phyloP scores from a whole-genome alignment of 169 alveolate species.

The Eimeria brunetti region DNA sequence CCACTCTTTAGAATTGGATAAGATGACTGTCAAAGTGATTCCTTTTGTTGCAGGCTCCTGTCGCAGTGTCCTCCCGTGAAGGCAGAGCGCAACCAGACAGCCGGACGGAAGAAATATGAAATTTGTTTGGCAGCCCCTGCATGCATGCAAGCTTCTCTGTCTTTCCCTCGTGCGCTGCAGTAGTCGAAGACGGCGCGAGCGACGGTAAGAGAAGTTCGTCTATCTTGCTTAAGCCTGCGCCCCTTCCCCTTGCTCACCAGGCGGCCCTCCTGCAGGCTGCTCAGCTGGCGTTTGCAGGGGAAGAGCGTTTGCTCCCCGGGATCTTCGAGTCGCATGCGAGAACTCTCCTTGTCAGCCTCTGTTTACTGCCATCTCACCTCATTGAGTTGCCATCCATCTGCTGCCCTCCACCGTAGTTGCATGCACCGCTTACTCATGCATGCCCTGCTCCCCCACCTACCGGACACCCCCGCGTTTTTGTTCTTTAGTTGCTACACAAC shows the following conservation, averaged over 20 bases:
- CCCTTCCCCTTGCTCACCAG: slow-evolving; percentile 7
- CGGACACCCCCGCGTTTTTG: too few species aligned
- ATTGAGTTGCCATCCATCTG: background rate
- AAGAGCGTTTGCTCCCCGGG: slow-evolving; percentile 43
- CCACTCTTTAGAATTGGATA: background rate
- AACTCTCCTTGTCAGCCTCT: slow-evolving; percentile 52
- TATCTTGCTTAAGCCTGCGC: background rate
- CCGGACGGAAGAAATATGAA: background rate
- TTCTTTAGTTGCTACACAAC: too few species aligned
- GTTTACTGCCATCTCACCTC: background rate
- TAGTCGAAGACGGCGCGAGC: background rate
- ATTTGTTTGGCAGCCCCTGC: background rate
- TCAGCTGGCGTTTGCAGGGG: slow-evolving; percentile 29
- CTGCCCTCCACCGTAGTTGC: background rate
- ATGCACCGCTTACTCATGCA: background rate
- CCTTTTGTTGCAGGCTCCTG: background rate
- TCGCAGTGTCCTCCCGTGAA: background rate
- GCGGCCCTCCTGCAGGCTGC: slow-evolving; percentile 30
- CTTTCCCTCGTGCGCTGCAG: slow-evolving; percentile 12
- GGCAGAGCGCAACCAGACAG: background rate
- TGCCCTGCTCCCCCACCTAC: background rate
- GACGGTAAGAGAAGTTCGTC: background rate
- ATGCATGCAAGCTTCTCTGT: background rate
- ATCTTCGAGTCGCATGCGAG: slow-evolving; percentile 29
- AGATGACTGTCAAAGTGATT: background rate